A percentile compares a stretch with the other conserved stretches of the same genome.
These are phyloP conservation scores for Quillaja saponaria DNA, from an alignment of 306 rosid species.

Conservation along the genomic window DNA sequence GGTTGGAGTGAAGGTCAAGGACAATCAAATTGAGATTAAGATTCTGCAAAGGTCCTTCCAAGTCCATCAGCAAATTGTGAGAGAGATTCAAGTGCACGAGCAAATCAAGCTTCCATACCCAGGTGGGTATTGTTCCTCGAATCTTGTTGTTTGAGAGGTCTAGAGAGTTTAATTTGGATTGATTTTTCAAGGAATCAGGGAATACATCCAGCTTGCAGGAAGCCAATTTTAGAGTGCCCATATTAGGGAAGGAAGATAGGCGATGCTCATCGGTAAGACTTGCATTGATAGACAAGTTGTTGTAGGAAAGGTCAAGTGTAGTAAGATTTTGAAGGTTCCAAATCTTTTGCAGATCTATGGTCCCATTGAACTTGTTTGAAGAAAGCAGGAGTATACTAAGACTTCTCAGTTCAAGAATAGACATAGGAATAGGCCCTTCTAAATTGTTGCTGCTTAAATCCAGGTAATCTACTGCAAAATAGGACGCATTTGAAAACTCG, in stretches of 20 bases:
- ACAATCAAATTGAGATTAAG: not conserved
- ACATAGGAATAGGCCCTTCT: conserved; percentile 42
- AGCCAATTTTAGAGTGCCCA: conserved; percentile 32
- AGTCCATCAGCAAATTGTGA: conserved; percentile 13
- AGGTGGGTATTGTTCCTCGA: conserved; percentile 40
- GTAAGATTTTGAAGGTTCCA: conserved; percentile 22
- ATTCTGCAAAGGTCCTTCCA: conserved; percentile 16
- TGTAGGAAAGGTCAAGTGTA: conserved; percentile 45
- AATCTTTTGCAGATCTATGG: conserved; percentile 15
- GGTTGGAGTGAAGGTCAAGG: conserved; percentile 47
- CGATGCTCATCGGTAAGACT: not conserved
- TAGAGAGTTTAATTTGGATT: conserved; percentile 4
- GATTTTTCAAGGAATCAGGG: conserved; percentile 43
- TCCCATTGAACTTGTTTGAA: conserved; percentile 50
- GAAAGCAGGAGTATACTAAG: conserved; percentile 34
- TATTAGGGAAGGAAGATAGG: conserved; percentile 12
- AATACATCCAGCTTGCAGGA: conserved; percentile 28
- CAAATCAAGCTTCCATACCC: conserved; percentile 43
- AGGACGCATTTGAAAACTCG: conserved; percentile 19
- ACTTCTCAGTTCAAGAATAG: conserved; percentile 16
- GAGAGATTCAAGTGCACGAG: conserved; percentile 42
- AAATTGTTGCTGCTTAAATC: conserved; percentile 52
- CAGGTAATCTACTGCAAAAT: conserved; percentile 32
- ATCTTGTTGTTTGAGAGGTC: conserved; percentile 57
- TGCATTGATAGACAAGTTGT: conserved; percentile 25